phyloP scores from a whole-genome alignment of 805 yeast species.

The Spathaspora sp. region DNA sequence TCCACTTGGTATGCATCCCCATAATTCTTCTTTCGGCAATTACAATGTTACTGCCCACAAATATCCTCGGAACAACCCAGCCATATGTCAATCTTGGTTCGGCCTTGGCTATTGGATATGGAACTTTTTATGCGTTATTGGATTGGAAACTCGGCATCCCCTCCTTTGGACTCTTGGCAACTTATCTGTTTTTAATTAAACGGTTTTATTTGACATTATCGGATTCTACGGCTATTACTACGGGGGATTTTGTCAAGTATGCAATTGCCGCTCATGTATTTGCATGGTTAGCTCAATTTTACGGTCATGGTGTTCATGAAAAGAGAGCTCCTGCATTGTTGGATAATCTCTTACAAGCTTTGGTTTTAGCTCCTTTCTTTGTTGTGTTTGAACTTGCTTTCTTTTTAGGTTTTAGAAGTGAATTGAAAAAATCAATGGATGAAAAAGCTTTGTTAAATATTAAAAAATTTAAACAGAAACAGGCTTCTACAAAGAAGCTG shows the following conservation, averaged over 20 bases:
- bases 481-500: not conserved
- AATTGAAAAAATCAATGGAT: slow-evolving; percentile 49
- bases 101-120: slow-evolving; percentile 43
- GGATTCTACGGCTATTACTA: not conserved
- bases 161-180: slow-evolving; percentile 18
- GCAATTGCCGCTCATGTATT: slow-evolving; percentile 44
- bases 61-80: slow-evolving; percentile 11
- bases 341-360: slow-evolving; percentile 79
- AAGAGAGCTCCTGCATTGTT: slow-evolving; percentile 80
- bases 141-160: slow-evolving; percentile 44
- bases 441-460: slow-evolving; percentile 39
- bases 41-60: slow-evolving; percentile 30
- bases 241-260: slow-evolving; percentile 14
- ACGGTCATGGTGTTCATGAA: slow-evolving; percentile 85
- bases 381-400: slow-evolving; percentile 77
- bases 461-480: slow-evolving; percentile 23
- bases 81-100: slow-evolving; percentile 46
- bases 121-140: slow-evolving; percentile 54
- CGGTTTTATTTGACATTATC: slow-evolving; percentile 14
- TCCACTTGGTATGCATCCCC: slow-evolving; percentile 82
- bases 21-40: slow-evolving; percentile 58
- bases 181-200: slow-evolving; percentile 20
- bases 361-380: slow-evolving; percentile 88
- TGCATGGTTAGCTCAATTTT: slow-evolving; percentile 81
- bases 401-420: slow-evolving; percentile 56